Base-by-base conservation (phyloP, 2,329 filamentous ascomycete species). In the Venturia pyrina region DNA sequence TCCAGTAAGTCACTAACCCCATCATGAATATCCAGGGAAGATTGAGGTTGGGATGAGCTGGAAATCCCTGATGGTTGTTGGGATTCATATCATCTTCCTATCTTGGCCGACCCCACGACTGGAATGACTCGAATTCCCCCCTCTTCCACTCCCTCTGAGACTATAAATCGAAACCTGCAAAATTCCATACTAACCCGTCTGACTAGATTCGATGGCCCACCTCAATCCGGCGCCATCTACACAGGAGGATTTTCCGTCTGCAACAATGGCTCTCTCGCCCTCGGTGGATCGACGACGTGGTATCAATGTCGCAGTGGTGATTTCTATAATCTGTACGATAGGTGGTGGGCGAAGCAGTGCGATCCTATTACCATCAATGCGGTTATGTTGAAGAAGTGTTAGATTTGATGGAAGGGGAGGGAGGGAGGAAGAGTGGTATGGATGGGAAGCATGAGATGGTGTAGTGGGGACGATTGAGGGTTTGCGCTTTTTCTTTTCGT, bases 271-370 rank as follows among this genome's bases (percentile, higher is more conserved):
- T 83, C 85, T 2, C 79, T 96, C 19, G 89, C 89, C 1, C 81
- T 95, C 0, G 89, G 88, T 57, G 79, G 78, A 67, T 84, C 83
- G 6, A 85, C 85, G 32, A 79, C 85, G 70, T 95, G 89, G 80
- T 93, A 87, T 78, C 82, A 88, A 73, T 96, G 91, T 78, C 77
- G 83, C 68, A 90, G 86, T 37, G 90, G 90, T 46, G 77, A 78
- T 71, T 93, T 95, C 78, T 90, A 86, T 80, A 96, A 96, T 80
- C 80, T 96, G 21, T 96, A 96, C 77, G 87, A 93, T 75, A 62
- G 40, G 60, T 62, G 60, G 60, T 44, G 40, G 40, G 60, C 60
- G 60, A n/a, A 37, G 21, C 60, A 62, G 60, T 62, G 60, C 28
- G 34, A 62, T 13, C 60, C 60, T 44, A 37, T 62, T 17, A 44